Conservation (phyloP, 1,284 basidiomycete genomes). For the Puccinia hordei region DNA sequence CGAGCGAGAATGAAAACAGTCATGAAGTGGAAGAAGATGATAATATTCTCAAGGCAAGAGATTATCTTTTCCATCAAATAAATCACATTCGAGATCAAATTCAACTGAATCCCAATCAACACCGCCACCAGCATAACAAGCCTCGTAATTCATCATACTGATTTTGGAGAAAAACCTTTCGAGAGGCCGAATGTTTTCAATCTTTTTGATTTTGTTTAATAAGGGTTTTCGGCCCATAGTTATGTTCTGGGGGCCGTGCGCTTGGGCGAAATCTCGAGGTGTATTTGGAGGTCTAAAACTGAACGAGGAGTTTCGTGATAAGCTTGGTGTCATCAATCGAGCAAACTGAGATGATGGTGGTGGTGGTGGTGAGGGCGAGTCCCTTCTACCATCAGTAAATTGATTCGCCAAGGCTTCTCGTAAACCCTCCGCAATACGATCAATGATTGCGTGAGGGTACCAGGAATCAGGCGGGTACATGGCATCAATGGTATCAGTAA, state of each 20-base stretch:
- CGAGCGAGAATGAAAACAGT: too few species aligned
- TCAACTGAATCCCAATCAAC: constrained; percentile 88
- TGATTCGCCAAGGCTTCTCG: constrained; percentile 67
- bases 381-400: constrained; percentile 44
- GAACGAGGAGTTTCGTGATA: constrained; percentile 19
- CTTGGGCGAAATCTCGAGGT: background rate
- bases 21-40: background rate
- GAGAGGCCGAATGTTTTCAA: constrained; percentile 78
- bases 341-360: constrained; percentile 34
- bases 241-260: constrained; percentile 14
- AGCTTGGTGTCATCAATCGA: constrained; percentile 31
- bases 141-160: constrained; percentile 84
- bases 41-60: background rate
- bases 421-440: constrained; percentile 79
- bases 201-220: constrained; percentile 68
- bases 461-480: constrained; percentile 82
- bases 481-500: constrained; percentile 95
- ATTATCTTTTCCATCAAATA: constrained; percentile 69
- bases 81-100: constrained; percentile 73
- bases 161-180: constrained; percentile 83
- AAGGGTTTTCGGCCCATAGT: constrained; percentile 70
- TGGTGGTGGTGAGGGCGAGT: constrained; percentile 14
- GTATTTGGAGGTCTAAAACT: constrained; percentile 19
- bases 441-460: constrained; percentile 82
- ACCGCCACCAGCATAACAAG: constrained; percentile 71